Conservation (phyloP, 257 asterid species). For the Striga asiatica region DNA sequence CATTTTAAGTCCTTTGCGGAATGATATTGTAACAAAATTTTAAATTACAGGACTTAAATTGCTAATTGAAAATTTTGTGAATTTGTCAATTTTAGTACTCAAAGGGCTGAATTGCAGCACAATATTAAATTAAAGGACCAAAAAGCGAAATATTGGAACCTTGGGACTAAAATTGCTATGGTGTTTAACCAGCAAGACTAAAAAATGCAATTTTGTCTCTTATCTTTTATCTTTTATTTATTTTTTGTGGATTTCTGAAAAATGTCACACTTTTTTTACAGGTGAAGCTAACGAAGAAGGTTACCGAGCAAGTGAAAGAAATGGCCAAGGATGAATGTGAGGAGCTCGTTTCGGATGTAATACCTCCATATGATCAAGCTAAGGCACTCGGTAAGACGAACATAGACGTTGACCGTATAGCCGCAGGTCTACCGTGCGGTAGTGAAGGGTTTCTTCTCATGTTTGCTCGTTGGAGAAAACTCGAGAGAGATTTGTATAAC, state of each 20-base stretch:
- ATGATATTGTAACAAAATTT: too few relatives aligned
- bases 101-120: too few relatives aligned
- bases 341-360: constrained; percentile 70
- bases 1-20: too few relatives aligned
- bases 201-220: too few relatives aligned
- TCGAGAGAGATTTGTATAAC: constrained; percentile 78
- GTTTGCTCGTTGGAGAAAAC: constrained; percentile 99
- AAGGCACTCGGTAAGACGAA: constrained; percentile 97
- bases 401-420: constrained; percentile 88
- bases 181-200: too few relatives aligned
- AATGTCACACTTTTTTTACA: constrained; percentile 13
- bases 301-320: constrained; percentile 80
- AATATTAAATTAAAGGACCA: too few relatives aligned
- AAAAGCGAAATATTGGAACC: too few relatives aligned
- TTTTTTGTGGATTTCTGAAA: background rate
- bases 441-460: constrained; percentile 96
- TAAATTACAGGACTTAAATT: too few relatives aligned
- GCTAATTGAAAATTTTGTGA: too few relatives aligned
- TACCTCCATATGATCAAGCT: constrained; percentile 96
- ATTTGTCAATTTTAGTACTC: too few relatives aligned
- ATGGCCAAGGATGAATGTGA: constrained; percentile 90
- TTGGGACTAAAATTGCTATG: too few relatives aligned
- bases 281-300: constrained; percentile 82
- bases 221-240: background rate
- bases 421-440: constrained; percentile 98